These are phyloP conservation scores for Leccinum variabile DNA, from an alignment of 1,284 basidiomycete species.

Conservation along the genomic window DNA sequence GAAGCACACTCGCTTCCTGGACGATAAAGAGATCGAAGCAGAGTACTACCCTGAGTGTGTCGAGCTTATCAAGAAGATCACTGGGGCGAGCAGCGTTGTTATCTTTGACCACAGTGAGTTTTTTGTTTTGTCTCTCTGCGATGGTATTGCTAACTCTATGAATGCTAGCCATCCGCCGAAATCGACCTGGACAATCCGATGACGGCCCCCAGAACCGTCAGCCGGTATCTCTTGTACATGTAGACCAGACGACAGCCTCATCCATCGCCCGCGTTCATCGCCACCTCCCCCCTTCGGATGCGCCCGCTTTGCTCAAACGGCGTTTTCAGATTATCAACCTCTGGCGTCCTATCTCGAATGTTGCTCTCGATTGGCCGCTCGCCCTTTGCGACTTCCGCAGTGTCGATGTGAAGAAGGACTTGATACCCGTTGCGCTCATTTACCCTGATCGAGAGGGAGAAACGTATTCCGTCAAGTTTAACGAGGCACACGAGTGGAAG, in stretches of 20 bases:
- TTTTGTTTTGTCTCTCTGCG: background rate
- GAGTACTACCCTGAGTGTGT: constrained; percentile 51
- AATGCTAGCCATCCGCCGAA: constrained; percentile 41
- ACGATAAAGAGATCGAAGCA: constrained; percentile 44
- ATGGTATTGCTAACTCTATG: background rate
- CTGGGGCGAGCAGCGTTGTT: constrained; percentile 50
- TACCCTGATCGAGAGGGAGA: constrained; percentile 27
- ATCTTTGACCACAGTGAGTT: constrained; percentile 57
- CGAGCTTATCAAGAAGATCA: constrained; percentile 51
- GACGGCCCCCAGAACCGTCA: constrained; percentile 46
- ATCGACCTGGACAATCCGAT: constrained; percentile 41
- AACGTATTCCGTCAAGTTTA: constrained; percentile 23
- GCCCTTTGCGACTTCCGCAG: constrained; percentile 51
- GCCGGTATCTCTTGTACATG: constrained; percentile 50
- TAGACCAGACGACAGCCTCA: constrained; percentile 53
- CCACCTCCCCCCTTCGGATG: constrained; percentile 52
- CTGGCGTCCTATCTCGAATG: constrained; percentile 48
- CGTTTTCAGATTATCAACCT: constrained; percentile 58
- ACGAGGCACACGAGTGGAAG: constrained; percentile 29
- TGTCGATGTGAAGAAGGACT: constrained; percentile 39
- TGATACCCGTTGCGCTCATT: constrained; percentile 36
- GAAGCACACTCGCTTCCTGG: constrained; percentile 34
- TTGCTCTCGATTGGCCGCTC: constrained; percentile 48
- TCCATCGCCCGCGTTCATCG: constrained; percentile 50
- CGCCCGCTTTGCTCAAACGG: constrained; percentile 34